These are phyloP conservation scores for Holtermanniella nyarrowii DNA, from an alignment of 768 basidiomycete genomes.

Conservation along the genomic window DNA sequence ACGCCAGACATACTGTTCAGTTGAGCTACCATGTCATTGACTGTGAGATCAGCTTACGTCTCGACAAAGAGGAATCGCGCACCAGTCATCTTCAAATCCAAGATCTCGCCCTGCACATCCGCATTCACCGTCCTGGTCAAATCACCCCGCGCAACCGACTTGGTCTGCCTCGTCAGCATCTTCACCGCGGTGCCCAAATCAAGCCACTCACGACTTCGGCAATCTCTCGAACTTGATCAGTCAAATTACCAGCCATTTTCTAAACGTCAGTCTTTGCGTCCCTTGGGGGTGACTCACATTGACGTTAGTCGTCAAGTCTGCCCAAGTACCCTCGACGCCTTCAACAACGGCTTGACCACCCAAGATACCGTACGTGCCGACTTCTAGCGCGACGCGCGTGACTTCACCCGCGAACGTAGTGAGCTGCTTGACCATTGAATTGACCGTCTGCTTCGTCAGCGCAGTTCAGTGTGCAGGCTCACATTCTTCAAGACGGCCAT, in stretches of 20 bases:
- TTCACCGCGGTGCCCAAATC: not conserved
- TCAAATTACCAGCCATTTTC: slow-evolving; percentile 42
- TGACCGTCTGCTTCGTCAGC: slow-evolving; percentile 29
- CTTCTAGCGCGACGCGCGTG: slow-evolving; percentile 42
- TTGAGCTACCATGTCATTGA: not conserved
- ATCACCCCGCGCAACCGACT: slow-evolving; percentile 42
- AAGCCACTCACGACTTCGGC: slow-evolving; percentile 35
- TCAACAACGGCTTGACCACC: slow-evolving; percentile 41
- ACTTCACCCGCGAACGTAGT: slow-evolving; percentile 39
- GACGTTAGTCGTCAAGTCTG: slow-evolving; percentile 39
- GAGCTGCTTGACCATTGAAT: slow-evolving; percentile 39
- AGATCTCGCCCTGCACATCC: slow-evolving; percentile 41
- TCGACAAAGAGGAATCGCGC: not conserved
- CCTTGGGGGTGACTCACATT: slow-evolving; percentile 27
- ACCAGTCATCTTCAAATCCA: slow-evolving; percentile 39
- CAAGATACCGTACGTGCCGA: slow-evolving; percentile 39
- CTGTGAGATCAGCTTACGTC: not conserved
- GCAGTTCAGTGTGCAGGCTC: not conserved
- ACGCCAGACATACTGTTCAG: too few relatives aligned
- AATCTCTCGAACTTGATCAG: slow-evolving; percentile 43
- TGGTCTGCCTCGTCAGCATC: slow-evolving; percentile 18
- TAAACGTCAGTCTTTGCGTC: slow-evolving; percentile 5
- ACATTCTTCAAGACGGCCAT: slow-evolving; percentile 50
- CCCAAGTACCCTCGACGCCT: slow-evolving; percentile 41
- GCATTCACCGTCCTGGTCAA: slow-evolving; percentile 38